Base-by-base conservation (phyloP, 2,329 filamentous ascomycete genomes). In the Calonectria ilicicola region DNA sequence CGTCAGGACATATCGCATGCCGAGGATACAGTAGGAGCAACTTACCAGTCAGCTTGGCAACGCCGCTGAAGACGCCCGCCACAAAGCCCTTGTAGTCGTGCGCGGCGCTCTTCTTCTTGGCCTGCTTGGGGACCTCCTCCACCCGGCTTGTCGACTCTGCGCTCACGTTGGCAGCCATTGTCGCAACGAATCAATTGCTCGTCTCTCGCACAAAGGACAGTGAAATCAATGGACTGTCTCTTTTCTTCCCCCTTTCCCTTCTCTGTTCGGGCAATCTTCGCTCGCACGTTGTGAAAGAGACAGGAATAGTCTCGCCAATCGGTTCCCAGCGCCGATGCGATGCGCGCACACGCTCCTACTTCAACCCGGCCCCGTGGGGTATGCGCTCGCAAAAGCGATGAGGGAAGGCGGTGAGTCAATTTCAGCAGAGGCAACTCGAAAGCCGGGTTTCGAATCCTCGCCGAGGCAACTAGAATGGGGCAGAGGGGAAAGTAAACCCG, bases 41-140 rank as follows among this genome's bases (percentile, higher is more conserved):
- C 90, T 78, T 84, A 96, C 95, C 95, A 80, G 91, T 91, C 70
- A 98, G 87, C 86, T 98, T 98, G 71, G 96, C 93, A 80, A 98
- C 93, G 27, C 97, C 97, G 44, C 95, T 98, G 82, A 98, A 98
- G 8, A 98, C 92, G n/a, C 97, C 97, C 1, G 95, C 97, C 32
- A 98, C 95, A 82, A 98, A 99, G n/a, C 96, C 97, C 80, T 95
- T 96, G 87, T 98, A 98, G 82, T 93, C 77, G 87, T 90, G 79
- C 74, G 77, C 71, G 32, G 65, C 69, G 9, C 69, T 53, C 23
- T 38, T 56, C 68, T 66, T 66, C 42, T 70, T 46, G 42, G 26
- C 58, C 17, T 68, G 69, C 32, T 72, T 74, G 23, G 38, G 27
- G 21, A 27, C 35, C 42, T 68, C 65, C 23, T 65, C 40, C 56